phyloP scores from a whole-genome alignment of 139 green algal species.

The Edaphochlamys debaryana region DNA sequence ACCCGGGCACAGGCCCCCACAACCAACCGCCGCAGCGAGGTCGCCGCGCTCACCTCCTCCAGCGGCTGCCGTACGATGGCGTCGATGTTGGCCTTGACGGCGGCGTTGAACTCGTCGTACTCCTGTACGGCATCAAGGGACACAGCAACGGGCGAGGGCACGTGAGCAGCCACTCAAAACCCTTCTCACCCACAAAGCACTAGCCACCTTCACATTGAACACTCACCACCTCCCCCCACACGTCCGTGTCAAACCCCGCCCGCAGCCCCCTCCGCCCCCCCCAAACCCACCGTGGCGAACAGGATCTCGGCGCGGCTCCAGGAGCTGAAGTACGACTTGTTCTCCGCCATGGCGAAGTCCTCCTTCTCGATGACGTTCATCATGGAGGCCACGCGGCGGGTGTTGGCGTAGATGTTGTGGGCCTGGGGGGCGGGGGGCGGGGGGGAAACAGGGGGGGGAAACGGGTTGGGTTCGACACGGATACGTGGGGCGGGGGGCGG shows the following conservation, averaged over 20 bases:
- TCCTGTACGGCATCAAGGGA: too few relatives aligned
- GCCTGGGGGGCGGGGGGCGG: neutral
- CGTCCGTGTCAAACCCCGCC: too few relatives aligned
- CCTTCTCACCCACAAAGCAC: too few relatives aligned
- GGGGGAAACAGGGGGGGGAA: too few relatives aligned
- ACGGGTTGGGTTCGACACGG: too few relatives aligned
- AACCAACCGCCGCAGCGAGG: too few relatives aligned
- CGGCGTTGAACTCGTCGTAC: slow-evolving; percentile 52
- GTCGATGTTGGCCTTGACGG: slow-evolving; percentile 40
- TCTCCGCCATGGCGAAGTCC: slow-evolving; percentile 33
- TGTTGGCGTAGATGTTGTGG: slow-evolving; percentile 56
- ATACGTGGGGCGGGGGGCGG: neutral
- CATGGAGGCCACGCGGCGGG: slow-evolving; percentile 42
- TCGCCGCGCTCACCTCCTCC: slow-evolving; percentile 38
- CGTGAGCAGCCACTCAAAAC: too few relatives aligned
- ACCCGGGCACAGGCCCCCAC: neutral
- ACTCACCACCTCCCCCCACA: too few relatives aligned
- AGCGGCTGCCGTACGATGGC: slow-evolving; percentile 20
- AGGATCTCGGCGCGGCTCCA: slow-evolving; percentile 51
- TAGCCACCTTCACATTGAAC: too few relatives aligned
- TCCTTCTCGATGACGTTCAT: slow-evolving; percentile 50
- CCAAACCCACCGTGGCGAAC: too few relatives aligned
- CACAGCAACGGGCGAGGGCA: too few relatives aligned
- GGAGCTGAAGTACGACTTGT: slow-evolving; percentile 37
- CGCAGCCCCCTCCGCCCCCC: too few relatives aligned